Base-by-base conservation (phyloP, 805 yeast species). In the Hanseniaspora pseudoguilliermondii region DNA sequence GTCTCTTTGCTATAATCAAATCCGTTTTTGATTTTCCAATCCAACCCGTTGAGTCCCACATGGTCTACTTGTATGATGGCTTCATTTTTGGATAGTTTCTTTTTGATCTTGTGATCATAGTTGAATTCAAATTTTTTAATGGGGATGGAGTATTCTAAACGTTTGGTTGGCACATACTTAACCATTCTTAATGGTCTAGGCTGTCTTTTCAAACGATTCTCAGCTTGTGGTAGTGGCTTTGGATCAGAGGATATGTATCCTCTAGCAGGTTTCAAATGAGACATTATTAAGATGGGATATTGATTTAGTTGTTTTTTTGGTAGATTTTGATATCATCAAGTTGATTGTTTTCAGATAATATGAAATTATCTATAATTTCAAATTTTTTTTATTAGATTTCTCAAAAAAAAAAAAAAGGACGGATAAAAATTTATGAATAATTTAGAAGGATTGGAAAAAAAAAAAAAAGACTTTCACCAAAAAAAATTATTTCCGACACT, bases 11-110 rank as follows among this genome's bases (percentile, higher is more conserved):
- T 47, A 18, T 52, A 52, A 38, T 52, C 55, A 62, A 80, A 81
- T 41, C 79, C 75, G 62, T 80, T 78, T 63, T 78, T 72, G 53
- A 83, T 77, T 57, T 81, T 75, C 60, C 82, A 63, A 63, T 85
- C 95, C 50, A 78, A 72, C 2, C 91, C 85, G 61, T 82, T 83
- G 40, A 86, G 69, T 1, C 84, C 78, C 1, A 79, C 81, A 57
- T 78, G 78, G 47, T 71, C 70, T 25, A 83, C 79, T 60, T 82
- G 77, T 13, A 86, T 79, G 21, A 84, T 70, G 5, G 84, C 63
- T 52, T 74, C 73, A 61, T 73, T 71, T 34, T 72, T 64, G 8
- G 72, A 67, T 49, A 81, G 68, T 2, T 83, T 85, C 23, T 75
- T 62, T 32, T 73, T 73, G 49, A 78, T 73, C 42, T 73, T 74